Conservation (phyloP, 805 yeast genomes). For the Millerago galiae region DNA sequence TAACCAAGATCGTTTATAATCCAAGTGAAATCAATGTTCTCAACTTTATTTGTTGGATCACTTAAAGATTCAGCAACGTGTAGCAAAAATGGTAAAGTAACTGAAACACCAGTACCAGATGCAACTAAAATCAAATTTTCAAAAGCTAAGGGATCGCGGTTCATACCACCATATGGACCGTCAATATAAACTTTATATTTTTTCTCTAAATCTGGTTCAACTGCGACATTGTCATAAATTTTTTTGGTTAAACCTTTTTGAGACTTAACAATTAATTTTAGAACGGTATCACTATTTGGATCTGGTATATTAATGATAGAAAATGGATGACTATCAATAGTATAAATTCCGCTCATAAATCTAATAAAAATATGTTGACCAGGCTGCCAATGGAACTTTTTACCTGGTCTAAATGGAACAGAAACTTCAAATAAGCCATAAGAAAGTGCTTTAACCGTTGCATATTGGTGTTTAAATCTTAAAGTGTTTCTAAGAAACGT, state of each 20-base stretch:
- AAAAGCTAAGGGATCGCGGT: constrained; percentile 39
- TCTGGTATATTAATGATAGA: constrained; percentile 35
- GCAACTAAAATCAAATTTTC: constrained; percentile 36
- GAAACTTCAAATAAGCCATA: constrained; percentile 30
- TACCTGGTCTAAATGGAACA: constrained; percentile 18
- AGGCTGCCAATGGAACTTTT: constrained; percentile 40
- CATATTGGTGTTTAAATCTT: constrained; percentile 33
- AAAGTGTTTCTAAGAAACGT: constrained; percentile 37
- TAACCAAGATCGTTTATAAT: constrained; percentile 29
- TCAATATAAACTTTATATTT: constrained; percentile 31
- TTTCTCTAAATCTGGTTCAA: constrained; percentile 23
- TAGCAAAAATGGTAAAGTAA: constrained; percentile 38
- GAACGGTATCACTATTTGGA: neutral
- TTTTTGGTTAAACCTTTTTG: constrained; percentile 40
- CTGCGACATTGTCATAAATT: constrained; percentile 18
- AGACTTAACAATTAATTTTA: constrained; percentile 41
- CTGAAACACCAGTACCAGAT: constrained; percentile 49
- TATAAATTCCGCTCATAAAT: constrained; percentile 34
- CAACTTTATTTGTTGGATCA: constrained; percentile 14
- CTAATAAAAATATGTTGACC: constrained; percentile 52
- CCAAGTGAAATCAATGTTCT: constrained; percentile 39
- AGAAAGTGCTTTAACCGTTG: constrained; percentile 22
- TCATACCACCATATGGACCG: constrained; percentile 54
- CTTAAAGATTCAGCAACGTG: constrained; percentile 14
- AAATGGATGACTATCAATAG: constrained; percentile 52